Base-by-base conservation (phyloP, 176 grass and related monocot genomes). In the Phyllostachys edulis region DNA sequence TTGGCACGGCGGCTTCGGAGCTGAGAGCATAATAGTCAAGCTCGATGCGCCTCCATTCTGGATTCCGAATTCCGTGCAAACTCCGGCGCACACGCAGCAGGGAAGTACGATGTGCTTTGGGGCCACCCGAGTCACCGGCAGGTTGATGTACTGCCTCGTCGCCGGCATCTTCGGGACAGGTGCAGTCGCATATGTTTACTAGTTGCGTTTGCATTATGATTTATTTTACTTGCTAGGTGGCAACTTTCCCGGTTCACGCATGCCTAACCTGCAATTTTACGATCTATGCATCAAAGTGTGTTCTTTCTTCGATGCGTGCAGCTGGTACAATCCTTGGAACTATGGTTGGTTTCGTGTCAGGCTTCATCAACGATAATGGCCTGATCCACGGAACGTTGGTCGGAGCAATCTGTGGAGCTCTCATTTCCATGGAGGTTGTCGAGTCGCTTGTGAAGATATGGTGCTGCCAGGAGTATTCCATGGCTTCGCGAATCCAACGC, bases 391-490 rank as follows among this genome's bases (percentile, higher is more conserved):
- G 87, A 68, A 77, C 59, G 16, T 69, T 87, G 67, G 82, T 89
- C 52, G 90, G 90, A 0, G 90, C 90, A 4, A 77, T 92, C 26
- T 83, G 87, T 9, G 90, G 90, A 8, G 90, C 87, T 13, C 68
- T 92, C 44, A 63, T 92, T 56, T 76, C 90, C 29, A 82, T 89
- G 67, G 90, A 92, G 80, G 83, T 92, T 21, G 79, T 82, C n/a
- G 90, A 92, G 13, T 66, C 55, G 27, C 66, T 84, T 45, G 51
- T 83, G 15, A 55, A 62, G 59, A 85, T 92, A 23, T 92, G 90
- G 90, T 63, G 83, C 24, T 54, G 40, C 61, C 42, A 63, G 49
- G 78, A 47, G 17, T 83, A 69, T 67, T 36, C 86, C 13, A 79
- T 84, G 37, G 85, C 79, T 77, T 36, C 50, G 87, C 88, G 86